A percentile compares a stretch with the other conserved stretches of the same genome.
phyloP scores from a whole-genome alignment of 176 grass and related monocot genomes.

The Rhipidocladum racemiflorum region DNA sequence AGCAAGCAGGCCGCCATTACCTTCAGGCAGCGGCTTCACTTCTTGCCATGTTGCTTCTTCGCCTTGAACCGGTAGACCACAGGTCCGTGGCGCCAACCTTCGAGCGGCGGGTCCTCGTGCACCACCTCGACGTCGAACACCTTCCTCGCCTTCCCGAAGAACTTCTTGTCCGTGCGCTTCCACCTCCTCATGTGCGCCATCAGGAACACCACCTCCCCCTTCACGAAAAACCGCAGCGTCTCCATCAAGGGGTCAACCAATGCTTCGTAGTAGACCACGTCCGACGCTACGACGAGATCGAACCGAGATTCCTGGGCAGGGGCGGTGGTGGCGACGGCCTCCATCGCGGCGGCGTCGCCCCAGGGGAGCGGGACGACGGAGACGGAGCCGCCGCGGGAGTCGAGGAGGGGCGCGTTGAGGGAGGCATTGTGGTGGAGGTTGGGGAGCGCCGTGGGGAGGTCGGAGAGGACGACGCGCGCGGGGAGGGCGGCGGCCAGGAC shows the following conservation, averaged over 20 bases:
- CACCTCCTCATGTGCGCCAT: slow-evolving; percentile 96
- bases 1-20: slow-evolving; percentile 27
- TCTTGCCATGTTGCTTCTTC: slow-evolving; percentile 38
- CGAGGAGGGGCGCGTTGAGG: slow-evolving; percentile 52
- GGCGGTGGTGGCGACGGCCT: background rate
- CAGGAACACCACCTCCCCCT: slow-evolving; percentile 59
- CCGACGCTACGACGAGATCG: slow-evolving; percentile 70
- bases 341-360: slow-evolving; percentile 45
- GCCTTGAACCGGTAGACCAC: slow-evolving; percentile 57
- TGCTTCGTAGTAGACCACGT: slow-evolving; percentile 84
- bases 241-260: slow-evolving; percentile 77
- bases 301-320: slow-evolving; percentile 24
- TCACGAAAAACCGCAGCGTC: slow-evolving; percentile 71
- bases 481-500: slow-evolving; percentile 55
- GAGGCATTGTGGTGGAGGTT: slow-evolving; percentile 73
- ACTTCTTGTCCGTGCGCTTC: slow-evolving; percentile 81
- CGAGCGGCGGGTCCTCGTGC: slow-evolving; percentile 64
- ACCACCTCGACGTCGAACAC: slow-evolving; percentile 59
- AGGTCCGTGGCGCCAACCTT: slow-evolving; percentile 65
- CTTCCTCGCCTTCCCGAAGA: slow-evolving; percentile 84
- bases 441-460: slow-evolving; percentile 68
- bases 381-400: slow-evolving; percentile 45
- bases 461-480: slow-evolving; percentile 53
- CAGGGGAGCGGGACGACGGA: slow-evolving; percentile 60
- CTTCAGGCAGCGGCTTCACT: slow-evolving; percentile 26